Conservation (phyloP, 352 stramenopile species). For the Plasmopara viticola region DNA sequence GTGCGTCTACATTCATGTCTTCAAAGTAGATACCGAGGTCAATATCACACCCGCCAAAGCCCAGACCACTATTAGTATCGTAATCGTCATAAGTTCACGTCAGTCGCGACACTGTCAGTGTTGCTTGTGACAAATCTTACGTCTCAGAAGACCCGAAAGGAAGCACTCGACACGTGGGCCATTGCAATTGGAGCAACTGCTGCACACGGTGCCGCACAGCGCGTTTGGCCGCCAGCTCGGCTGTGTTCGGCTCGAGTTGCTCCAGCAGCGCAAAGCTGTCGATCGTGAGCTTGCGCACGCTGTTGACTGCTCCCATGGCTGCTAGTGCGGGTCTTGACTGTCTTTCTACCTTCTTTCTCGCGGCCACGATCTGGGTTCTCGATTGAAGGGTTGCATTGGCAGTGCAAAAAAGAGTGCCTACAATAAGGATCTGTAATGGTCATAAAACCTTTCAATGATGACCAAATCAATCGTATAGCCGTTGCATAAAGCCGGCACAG, state of each 20-base stretch:
- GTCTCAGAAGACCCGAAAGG: constrained; percentile 77
- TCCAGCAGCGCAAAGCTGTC: constrained; percentile 75
- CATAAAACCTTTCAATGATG: no score
- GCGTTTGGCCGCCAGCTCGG: constrained; percentile 44
- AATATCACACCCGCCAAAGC: constrained; percentile 72
- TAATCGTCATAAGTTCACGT: constrained; percentile 5
- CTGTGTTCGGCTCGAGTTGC: constrained; percentile 65
- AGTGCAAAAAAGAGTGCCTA: no score
- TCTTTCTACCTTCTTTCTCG: no score
- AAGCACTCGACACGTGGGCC: constrained; percentile 54
- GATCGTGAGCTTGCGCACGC: constrained; percentile 73
- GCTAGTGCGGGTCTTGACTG: not conserved
- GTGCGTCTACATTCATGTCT: constrained; percentile 46
- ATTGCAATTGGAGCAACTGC: constrained; percentile 18
- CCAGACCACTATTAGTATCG: constrained; percentile 38
- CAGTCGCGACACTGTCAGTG: not conserved
- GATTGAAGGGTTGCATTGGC: no score
- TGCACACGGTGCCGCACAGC: constrained; percentile 48
- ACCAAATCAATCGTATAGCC: no score
- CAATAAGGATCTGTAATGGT: no score
- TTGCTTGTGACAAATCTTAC: constrained; percentile 16
- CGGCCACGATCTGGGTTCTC: no score
- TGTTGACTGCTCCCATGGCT: constrained; percentile 73
- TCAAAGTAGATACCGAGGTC: constrained; percentile 83
- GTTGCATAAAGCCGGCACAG: no score